A percentile compares a stretch with the other conserved stretches of the same genome.
phyloP scores from a whole-genome alignment of 768 basidiomycete genomes.

The Pleurotus djamor region DNA sequence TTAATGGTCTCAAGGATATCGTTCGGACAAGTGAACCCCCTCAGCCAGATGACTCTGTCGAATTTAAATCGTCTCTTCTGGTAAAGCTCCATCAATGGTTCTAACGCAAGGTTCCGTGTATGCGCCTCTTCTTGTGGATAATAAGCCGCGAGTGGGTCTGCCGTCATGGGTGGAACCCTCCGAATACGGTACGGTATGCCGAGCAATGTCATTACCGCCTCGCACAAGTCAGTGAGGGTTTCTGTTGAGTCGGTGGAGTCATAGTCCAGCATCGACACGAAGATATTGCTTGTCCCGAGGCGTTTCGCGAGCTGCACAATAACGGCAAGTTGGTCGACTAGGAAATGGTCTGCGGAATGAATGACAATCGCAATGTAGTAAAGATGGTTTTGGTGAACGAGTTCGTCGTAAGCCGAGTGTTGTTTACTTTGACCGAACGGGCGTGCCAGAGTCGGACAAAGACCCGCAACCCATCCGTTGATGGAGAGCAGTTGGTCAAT shows the following conservation, averaged over 20 bases:
- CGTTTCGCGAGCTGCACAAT: conserved; percentile 95
- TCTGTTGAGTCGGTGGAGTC: conserved; percentile 94
- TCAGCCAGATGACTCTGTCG: conserved; percentile 93
- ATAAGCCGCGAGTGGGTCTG: conserved; percentile 83
- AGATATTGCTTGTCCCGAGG: conserved; percentile 85
- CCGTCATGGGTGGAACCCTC: conserved; percentile 91
- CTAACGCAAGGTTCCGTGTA: conserved; percentile 89
- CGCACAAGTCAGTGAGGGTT: conserved; percentile 91
- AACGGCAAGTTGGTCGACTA: conserved; percentile 96
- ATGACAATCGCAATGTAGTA: conserved; percentile 96
- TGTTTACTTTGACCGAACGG: conserved; percentile 92
- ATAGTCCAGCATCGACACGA: conserved; percentile 98
- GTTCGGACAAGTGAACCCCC: conserved; percentile 98
- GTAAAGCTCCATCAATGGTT: conserved; percentile 84
- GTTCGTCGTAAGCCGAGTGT: conserved; percentile 86
- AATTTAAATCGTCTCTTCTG: conserved; percentile 79
- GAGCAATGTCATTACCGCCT: conserved; percentile 90
- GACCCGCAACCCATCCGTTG: conserved; percentile 97
- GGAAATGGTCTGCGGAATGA: conserved; percentile 98
- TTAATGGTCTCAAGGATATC: conserved; percentile 96
- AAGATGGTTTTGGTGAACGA: conserved; percentile 76
- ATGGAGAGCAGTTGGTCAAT: conserved; percentile 94
- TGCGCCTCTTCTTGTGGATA: conserved; percentile 96
- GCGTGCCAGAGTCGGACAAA: conserved; percentile 90
- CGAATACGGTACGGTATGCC: conserved; percentile 93